Percentiles rank a stretch among this genome's conserved stretches.
Conservation (phyloP, 257 asterid species). For the Oldenlandia corymbosa region DNA sequence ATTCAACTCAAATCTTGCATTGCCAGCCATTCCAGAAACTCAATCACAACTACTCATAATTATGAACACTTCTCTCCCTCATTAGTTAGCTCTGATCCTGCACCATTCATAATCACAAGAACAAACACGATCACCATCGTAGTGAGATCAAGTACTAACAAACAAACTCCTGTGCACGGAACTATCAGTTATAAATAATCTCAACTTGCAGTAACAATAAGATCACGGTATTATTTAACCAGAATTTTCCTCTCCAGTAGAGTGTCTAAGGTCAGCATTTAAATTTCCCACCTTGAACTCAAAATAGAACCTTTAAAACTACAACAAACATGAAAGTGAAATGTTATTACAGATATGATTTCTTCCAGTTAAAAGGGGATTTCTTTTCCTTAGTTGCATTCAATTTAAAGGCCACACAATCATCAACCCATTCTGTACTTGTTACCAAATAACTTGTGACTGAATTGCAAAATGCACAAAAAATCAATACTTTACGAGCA, state of each 20-base stretch:
- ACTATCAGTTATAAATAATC: background rate
- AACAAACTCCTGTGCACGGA: background rate
- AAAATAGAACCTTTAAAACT: background rate
- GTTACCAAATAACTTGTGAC: background rate
- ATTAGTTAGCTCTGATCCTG: conserved; percentile 21
- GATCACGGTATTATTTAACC: background rate
- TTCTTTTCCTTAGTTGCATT: too few species aligned
- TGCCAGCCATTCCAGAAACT: conserved; percentile 66
- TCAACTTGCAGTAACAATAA: background rate
- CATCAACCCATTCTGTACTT: background rate
- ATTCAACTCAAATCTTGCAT: conserved; percentile 55
- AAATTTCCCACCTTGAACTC: background rate
- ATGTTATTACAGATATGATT: too few species aligned
- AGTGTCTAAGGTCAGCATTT: background rate
- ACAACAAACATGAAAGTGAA: background rate
- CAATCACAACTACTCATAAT: conserved; percentile 34
- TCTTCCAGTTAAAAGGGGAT: background rate
- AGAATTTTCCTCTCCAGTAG: background rate
- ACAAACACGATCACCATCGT: conserved; percentile 10
- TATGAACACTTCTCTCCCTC: conserved; percentile 20
- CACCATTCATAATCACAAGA: conserved; percentile 20
- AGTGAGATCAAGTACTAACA: background rate
- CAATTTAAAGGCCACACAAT: background rate
- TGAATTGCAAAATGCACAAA: background rate
- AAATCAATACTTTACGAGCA: background rate